These are phyloP conservation scores for Alternaria panax DNA, from an alignment of 2,329 filamentous ascomycete genomes.

Conservation along the genomic window DNA sequence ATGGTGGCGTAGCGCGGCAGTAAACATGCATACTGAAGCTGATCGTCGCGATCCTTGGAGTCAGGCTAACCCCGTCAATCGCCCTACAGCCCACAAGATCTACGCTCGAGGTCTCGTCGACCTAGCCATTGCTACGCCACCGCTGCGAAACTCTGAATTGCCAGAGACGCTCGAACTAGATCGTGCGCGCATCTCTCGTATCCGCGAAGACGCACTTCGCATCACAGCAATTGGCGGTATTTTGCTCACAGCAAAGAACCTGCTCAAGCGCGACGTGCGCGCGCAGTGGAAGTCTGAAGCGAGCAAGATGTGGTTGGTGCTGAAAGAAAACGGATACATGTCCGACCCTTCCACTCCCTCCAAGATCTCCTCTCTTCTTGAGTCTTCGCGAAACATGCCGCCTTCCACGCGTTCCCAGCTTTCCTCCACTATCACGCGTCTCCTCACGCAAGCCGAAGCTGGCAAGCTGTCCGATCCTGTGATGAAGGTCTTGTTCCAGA, in stretches of 20 bases:
- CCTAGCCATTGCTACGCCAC: constrained; percentile 72
- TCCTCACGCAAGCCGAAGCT: constrained; percentile 60
- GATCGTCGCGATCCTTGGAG: constrained; percentile 73
- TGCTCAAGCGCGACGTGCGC: constrained; percentile 81
- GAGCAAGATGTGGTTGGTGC: constrained; percentile 71
- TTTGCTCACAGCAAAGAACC: constrained; percentile 80
- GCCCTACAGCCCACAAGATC: constrained; percentile 72
- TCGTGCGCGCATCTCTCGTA: constrained; percentile 65
- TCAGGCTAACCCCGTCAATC: constrained; percentile 61
- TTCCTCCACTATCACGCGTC: constrained; percentile 55
- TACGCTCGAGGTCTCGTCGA: constrained; percentile 80
- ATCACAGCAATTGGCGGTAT: constrained; percentile 78
- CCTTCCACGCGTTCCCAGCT: constrained; percentile 55
- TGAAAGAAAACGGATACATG: constrained; percentile 67
- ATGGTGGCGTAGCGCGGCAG: constrained; percentile 71
- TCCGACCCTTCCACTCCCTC: constrained; percentile 59
- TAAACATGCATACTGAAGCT: constrained; percentile 70
- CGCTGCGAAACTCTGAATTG: constrained; percentile 62
- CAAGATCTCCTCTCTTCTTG: constrained; percentile 58
- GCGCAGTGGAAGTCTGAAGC: constrained; percentile 79
- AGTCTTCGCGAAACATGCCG: constrained; percentile 60
- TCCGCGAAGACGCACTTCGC: constrained; percentile 65
- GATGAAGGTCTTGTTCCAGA: constrained; percentile 71
- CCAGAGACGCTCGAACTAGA: constrained; percentile 80
- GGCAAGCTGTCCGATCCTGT: constrained; percentile 66